These are phyloP conservation scores for Cercospora canescens DNA, from an alignment of 2,329 filamentous ascomycete species.

Conservation along the genomic window DNA sequence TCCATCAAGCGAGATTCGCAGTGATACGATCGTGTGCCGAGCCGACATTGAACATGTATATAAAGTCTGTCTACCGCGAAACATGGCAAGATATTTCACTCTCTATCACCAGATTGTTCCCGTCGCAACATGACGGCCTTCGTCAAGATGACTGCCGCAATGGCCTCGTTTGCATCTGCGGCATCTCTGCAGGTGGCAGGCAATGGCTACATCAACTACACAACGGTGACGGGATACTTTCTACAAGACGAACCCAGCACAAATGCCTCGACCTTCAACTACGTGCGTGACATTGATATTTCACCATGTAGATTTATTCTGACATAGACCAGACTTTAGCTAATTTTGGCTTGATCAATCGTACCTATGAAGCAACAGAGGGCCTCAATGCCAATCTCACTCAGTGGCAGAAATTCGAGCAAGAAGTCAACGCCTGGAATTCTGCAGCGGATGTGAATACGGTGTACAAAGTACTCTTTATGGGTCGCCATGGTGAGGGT, in stretches of 20 bases:
- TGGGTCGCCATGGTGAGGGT: conserved; percentile 71
- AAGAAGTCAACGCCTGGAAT: conserved; percentile 61
- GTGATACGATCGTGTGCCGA: background rate
- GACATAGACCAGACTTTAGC: conserved; percentile 48
- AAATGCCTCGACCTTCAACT: conserved; percentile 60
- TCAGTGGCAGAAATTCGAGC: conserved; percentile 65
- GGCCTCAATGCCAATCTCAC: conserved; percentile 49
- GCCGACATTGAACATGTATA: background rate
- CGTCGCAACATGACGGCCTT: conserved; percentile 7
- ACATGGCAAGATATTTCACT: background rate
- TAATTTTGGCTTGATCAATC: conserved; percentile 68
- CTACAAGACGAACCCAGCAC: conserved; percentile 62
- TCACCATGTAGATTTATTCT: background rate
- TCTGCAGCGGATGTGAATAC: conserved; percentile 46
- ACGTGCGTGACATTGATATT: conserved; percentile 46
- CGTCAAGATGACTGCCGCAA: conserved; percentile 9
- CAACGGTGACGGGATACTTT: conserved; percentile 63
- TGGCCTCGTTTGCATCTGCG: conserved; percentile 11
- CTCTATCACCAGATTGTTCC: background rate
- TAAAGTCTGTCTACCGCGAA: background rate
- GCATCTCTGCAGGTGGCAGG: conserved; percentile 13
- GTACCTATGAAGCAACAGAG: conserved; percentile 57
- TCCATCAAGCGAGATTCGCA: background rate
- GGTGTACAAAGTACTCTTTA: conserved; percentile 69
- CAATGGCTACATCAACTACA: conserved; percentile 56